A percentile compares a stretch with the other conserved stretches of the same genome.
Evolutionary conservation across 441 rosid species (phyloP).

Genomic region (Breynia disticha): DNA sequence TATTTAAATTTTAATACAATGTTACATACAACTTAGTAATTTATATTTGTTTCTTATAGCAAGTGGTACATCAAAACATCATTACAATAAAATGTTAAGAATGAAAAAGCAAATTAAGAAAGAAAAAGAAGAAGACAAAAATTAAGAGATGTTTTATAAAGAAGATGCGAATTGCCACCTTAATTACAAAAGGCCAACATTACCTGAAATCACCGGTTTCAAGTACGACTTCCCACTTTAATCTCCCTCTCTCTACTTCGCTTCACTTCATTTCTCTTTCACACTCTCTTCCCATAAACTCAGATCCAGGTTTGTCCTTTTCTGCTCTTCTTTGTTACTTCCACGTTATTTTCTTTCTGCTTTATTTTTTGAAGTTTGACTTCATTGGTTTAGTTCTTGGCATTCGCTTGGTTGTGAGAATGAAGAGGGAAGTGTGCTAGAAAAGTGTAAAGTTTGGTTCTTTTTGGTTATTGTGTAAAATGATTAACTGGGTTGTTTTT

Average conservation of each 20-base stretch:
- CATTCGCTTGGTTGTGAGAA: background rate
- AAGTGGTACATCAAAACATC: conserved; percentile 9
- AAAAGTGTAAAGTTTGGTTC: conserved; percentile 4
- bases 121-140: conserved; percentile 4
- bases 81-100: conserved; percentile 8
- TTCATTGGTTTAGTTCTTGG: background rate
- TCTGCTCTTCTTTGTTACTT: background rate
- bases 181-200: background rate
- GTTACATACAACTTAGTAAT: too few relatives aligned
- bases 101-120: background rate
- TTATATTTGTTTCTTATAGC: background rate
- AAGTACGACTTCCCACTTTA: conserved; percentile 6
- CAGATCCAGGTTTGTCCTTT: conserved; percentile 49
- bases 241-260: conserved; percentile 4
- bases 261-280: conserved; percentile 6
- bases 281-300: conserved; percentile 8
- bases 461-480: conserved; percentile 7
- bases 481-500: background rate
- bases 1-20: too few relatives aligned
- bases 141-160: background rate
- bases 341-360: background rate
- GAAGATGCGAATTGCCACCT: conserved; percentile 8
- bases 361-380: conserved; percentile 2
- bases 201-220: conserved; percentile 29
- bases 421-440: background rate